These are phyloP conservation scores for Poterioochromonas sp. DNA, from an alignment of 352 stramenopile species.

Conservation along the genomic window DNA sequence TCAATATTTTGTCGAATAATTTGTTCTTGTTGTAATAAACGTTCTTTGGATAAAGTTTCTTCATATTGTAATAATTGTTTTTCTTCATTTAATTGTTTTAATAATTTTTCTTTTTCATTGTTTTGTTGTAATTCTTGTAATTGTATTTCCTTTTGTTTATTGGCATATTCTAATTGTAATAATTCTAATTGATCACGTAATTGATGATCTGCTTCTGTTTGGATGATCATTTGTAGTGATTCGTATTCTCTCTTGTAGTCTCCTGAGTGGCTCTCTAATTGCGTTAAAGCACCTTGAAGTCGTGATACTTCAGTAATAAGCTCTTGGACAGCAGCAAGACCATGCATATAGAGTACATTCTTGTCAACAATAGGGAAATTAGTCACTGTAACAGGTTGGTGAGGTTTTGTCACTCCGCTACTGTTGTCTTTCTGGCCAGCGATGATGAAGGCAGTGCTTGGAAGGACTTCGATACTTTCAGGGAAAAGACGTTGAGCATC, in stretches of 20 bases:
- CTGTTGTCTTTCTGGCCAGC: constrained; percentile 32
- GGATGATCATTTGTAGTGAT: constrained; percentile 36
- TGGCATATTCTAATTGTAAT: neutral
- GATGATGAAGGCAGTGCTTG: constrained; percentile 49
- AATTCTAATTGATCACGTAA: constrained; percentile 38
- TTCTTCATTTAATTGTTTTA: constrained; percentile 40
- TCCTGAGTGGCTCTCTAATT: neutral
- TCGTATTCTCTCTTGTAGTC: neutral
- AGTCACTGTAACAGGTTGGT: constrained; percentile 57
- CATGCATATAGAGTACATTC: constrained; percentile 78
- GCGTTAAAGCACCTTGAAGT: constrained; percentile 36
- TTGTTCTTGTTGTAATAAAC: constrained; percentile 36
- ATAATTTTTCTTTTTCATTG: constrained; percentile 40
- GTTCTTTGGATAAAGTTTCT: constrained; percentile 33
- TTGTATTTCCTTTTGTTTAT: constrained; percentile 36
- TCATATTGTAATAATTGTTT: constrained; percentile 41
- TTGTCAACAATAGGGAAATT: constrained; percentile 76
- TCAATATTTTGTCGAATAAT: neutral
- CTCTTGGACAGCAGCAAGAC: constrained; percentile 70
- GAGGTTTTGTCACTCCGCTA: constrained; percentile 33
- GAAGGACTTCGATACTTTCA: constrained; percentile 61
- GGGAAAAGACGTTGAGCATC: constrained; percentile 55
- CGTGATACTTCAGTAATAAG: constrained; percentile 52
- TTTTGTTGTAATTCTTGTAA: constrained; percentile 41
- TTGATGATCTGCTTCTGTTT: constrained; percentile 40